Percentiles rank a stretch among this genome's conserved stretches.
Conservation (phyloP, 345 rosid species). For the Arabis alpina region DNA sequence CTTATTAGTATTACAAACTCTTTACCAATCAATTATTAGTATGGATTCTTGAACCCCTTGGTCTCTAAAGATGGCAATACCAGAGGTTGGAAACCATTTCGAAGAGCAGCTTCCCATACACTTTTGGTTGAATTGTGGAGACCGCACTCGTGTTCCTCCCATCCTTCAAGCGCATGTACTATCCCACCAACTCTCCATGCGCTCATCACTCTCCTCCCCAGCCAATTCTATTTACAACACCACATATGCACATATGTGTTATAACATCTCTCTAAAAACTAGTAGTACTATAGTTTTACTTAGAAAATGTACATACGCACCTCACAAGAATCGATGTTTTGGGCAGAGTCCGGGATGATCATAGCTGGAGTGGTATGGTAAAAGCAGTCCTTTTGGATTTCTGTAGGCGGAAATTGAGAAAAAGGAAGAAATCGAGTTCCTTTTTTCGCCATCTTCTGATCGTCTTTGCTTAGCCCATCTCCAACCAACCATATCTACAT, state of each 20-base stretch:
- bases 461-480: slow-evolving; percentile 51
- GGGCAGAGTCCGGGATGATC: slow-evolving; percentile 53
- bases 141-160: slow-evolving; percentile 74
- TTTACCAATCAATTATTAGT: neutral
- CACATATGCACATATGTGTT: neutral
- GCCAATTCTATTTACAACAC: slow-evolving; percentile 58
- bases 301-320: slow-evolving; percentile 35
- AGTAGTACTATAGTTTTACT: neutral
- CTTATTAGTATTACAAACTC: no score
- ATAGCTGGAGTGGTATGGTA: slow-evolving; percentile 70
- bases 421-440: slow-evolving; percentile 70
- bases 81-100: slow-evolving; percentile 61
- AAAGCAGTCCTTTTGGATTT: slow-evolving; percentile 54
- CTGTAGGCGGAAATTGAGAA: slow-evolving; percentile 61
- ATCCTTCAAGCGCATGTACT: slow-evolving; percentile 66
- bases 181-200: slow-evolving; percentile 72
- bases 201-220: slow-evolving; percentile 80
- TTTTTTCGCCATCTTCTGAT: slow-evolving; percentile 56
- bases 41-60: neutral
- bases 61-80: slow-evolving; percentile 29
- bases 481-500: slow-evolving; percentile 70
- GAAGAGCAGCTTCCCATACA: slow-evolving; percentile 65
- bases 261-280: neutral
- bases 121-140: slow-evolving; percentile 38
- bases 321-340: slow-evolving; percentile 82